phyloP scores from a whole-genome alignment of 495 filamentous ascomycete species.

The Trichoderma parareesei region DNA sequence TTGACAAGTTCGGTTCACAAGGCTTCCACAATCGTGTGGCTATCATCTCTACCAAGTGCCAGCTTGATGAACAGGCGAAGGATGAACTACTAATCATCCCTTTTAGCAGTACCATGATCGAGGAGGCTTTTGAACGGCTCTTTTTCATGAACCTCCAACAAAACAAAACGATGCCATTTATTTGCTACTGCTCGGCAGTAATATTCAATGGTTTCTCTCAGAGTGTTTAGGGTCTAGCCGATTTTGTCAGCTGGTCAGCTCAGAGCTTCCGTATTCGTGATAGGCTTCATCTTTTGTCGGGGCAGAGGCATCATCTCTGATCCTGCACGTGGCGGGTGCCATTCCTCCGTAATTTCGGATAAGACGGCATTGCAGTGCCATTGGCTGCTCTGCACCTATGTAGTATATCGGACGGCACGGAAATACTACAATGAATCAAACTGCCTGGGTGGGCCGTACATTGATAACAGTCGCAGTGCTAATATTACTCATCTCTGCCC shows the following conservation, averaged over 20 bases:
- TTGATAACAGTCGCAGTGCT: too few relatives aligned
- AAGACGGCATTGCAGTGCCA: not conserved
- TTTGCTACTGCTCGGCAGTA: not conserved
- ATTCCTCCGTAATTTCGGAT: constrained; percentile 7
- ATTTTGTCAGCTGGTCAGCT: not conserved
- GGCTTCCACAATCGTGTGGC: too few relatives aligned
- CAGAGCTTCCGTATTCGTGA: constrained; percentile 2
- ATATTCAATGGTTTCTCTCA: not conserved
- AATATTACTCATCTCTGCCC: too few relatives aligned
- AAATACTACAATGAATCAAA: not conserved
- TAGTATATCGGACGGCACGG: not conserved
- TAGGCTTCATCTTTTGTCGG: not conserved
- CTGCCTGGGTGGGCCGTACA: not conserved
- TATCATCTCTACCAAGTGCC: too few relatives aligned
- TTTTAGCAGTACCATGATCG: too few relatives aligned
- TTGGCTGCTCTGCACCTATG: not conserved
- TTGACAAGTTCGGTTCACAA: too few relatives aligned
- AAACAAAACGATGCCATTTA: not conserved
- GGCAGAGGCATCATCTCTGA: not conserved
- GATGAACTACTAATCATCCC: too few relatives aligned
- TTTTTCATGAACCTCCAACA: not conserved
- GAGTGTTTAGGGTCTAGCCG: not conserved
- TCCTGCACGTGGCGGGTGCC: not conserved
- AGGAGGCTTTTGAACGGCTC: too few relatives aligned
- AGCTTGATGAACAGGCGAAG: too few relatives aligned